Conservation (phyloP, 148 eudicot genomes). For the Silene latifolia region DNA sequence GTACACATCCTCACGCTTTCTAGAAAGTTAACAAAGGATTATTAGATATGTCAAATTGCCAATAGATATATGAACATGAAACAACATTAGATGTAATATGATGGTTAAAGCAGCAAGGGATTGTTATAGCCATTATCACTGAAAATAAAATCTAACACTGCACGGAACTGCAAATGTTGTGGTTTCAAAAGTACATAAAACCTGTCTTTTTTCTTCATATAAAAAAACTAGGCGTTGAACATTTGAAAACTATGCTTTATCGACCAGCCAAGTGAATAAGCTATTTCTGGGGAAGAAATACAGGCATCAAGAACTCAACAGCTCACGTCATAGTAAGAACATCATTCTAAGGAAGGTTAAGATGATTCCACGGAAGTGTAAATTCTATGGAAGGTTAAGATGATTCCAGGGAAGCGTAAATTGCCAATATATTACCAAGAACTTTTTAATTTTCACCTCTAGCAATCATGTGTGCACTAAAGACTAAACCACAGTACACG, state of each 20-base stretch:
- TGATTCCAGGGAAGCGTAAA: neutral
- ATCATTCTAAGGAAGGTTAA: neutral
- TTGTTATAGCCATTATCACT: neutral
- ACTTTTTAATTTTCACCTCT: neutral
- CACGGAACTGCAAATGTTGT: neutral
- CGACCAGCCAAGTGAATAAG: neutral
- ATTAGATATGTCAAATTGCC: too few species aligned
- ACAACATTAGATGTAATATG: neutral
- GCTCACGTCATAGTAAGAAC: neutral
- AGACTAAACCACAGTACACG: neutral
- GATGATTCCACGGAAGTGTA: neutral
- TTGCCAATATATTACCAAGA: neutral
- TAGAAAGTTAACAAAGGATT: slow-evolving; percentile 36
- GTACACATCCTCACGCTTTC: slow-evolving; percentile 85
- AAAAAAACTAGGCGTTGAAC: neutral
- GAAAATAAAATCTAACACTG: neutral
- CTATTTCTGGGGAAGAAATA: neutral
- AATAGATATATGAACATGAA: too few species aligned
- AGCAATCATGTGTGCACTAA: neutral
- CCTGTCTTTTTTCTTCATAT: neutral
- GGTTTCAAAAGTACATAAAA: neutral
- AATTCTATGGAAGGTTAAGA: neutral
- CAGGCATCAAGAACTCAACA: neutral
- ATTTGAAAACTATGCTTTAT: neutral
- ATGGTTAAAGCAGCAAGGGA: neutral